Evolutionary conservation across 176 grass and related monocot species (phyloP).

Genomic region (Rhynchospora breviuscula): DNA sequence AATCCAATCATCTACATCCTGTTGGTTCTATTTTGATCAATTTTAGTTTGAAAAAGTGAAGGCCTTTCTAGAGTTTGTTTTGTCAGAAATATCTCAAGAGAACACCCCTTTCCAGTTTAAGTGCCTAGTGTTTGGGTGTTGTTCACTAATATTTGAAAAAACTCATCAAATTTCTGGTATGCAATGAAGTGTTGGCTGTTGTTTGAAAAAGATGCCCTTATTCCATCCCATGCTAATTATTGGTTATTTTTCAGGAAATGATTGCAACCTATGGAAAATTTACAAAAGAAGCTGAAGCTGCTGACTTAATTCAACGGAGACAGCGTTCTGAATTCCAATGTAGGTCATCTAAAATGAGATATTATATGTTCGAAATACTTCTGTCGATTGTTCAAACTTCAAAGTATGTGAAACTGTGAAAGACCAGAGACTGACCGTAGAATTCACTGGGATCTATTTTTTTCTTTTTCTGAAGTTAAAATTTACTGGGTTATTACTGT

Average conservation of each 20-base stretch:
- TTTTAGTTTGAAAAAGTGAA: too few species aligned
- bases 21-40: too few species aligned
- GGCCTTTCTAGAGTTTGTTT: too few species aligned
- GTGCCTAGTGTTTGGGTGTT: too few species aligned
- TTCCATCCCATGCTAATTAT: neutral
- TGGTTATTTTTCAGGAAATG: conserved; percentile 43
- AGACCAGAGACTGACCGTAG: neutral
- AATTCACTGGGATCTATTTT: neutral
- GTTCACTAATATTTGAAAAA: too few species aligned
- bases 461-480: too few species aligned
- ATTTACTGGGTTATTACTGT: neutral
- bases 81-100: too few species aligned
- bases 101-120: too few species aligned
- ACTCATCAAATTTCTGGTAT: too few species aligned
- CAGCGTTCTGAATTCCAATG: conserved; percentile 96
- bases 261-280: conserved; percentile 37
- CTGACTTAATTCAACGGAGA: conserved; percentile 83
- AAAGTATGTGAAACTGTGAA: neutral
- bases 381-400: neutral
- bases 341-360: conserved; percentile 32
- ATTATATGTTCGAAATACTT: neutral
- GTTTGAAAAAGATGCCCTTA: too few species aligned
- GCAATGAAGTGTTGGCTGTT: too few species aligned
- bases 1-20: too few species aligned
- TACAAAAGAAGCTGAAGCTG: conserved; percentile 50